These are phyloP conservation scores for Pleurotus djamor DNA, from an alignment of 768 basidiomycete genomes.

Conservation along the genomic window DNA sequence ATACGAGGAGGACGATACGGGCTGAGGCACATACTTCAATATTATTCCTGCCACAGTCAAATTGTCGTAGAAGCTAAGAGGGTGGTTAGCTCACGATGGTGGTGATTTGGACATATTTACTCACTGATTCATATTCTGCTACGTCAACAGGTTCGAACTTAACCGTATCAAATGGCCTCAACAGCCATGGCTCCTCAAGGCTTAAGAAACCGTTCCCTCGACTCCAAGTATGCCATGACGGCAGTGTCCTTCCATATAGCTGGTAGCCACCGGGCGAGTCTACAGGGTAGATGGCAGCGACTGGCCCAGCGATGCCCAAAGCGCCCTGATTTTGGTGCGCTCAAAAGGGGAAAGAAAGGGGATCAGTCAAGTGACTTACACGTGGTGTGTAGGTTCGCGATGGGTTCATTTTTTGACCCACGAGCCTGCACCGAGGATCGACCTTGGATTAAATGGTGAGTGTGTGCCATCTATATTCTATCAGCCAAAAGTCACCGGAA, in stretches of 20 bases:
- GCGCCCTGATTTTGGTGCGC: constrained; percentile 46
- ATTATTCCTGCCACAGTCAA: constrained; percentile 49
- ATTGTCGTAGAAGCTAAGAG: constrained; percentile 43
- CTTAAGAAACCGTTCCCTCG: constrained; percentile 40
- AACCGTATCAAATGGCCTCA: constrained; percentile 65
- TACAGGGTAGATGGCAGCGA: constrained; percentile 65
- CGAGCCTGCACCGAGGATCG: constrained; percentile 54
- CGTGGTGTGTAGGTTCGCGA: constrained; percentile 64
- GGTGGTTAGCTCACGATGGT: not conserved
- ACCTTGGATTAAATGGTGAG: too few species aligned
- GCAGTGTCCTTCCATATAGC: constrained; percentile 59
- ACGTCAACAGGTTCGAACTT: constrained; percentile 45
- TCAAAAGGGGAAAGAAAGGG: not conserved
- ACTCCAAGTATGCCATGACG: constrained; percentile 66
- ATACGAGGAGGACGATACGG: not conserved
- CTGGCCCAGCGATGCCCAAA: constrained; percentile 66
- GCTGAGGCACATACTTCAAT: constrained; percentile 36
- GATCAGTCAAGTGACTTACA: constrained; percentile 24
- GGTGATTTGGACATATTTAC: not conserved
- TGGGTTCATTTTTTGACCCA: constrained; percentile 77
- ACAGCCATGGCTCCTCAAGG: constrained; percentile 53
- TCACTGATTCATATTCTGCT: constrained; percentile 30
- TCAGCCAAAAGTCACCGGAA: too few species aligned
- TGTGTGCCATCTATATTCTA: too few species aligned
- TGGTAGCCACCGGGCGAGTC: constrained; percentile 69